phyloP scores from a whole-genome alignment of 371 early-diverging fungal species.

The Mortierella sp. region DNA sequence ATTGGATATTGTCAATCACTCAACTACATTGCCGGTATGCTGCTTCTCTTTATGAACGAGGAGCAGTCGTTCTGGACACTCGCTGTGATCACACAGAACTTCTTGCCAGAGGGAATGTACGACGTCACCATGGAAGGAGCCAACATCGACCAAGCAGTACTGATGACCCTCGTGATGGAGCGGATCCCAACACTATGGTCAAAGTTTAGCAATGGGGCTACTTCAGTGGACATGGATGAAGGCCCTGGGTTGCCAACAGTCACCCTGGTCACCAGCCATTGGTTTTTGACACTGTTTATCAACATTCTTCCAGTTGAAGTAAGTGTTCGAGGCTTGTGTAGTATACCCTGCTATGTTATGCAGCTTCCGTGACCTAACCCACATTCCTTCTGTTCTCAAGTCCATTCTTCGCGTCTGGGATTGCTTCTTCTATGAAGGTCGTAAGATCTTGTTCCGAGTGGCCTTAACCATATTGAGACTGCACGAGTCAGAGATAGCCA shows the following conservation, averaged over 20 bases:
- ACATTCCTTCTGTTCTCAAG: slow-evolving; percentile 12
- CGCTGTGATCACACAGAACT: slow-evolving; percentile 75
- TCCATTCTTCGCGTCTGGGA: slow-evolving; percentile 88
- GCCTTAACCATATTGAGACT: slow-evolving; percentile 82
- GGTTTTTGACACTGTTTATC: slow-evolving; percentile 87
- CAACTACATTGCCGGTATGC: slow-evolving; percentile 82
- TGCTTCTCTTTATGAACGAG: slow-evolving; percentile 82
- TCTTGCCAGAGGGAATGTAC: slow-evolving; percentile 83
- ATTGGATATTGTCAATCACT: slow-evolving; percentile 91
- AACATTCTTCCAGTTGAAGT: slow-evolving; percentile 83
- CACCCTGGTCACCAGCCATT: slow-evolving; percentile 81
- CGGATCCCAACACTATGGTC: slow-evolving; percentile 68
- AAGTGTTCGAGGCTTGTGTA: slow-evolving; percentile 4
- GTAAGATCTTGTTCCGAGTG: slow-evolving; percentile 80
- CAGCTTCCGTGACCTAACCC: no score
- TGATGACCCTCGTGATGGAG: slow-evolving; percentile 72
- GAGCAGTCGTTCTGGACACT: slow-evolving; percentile 87
- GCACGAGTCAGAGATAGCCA: slow-evolving; percentile 72
- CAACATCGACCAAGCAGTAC: slow-evolving; percentile 78
- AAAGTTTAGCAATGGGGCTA: slow-evolving; percentile 61
- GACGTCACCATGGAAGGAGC: slow-evolving; percentile 83
- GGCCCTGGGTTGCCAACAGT: slow-evolving; percentile 74
- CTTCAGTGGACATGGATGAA: slow-evolving; percentile 64
- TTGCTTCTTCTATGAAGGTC: slow-evolving; percentile 86
- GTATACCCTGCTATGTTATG: not conserved